Evolutionary conservation across 2,329 filamentous ascomycete genomes (phyloP).

Genomic region (Aspergillus sp.): DNA sequence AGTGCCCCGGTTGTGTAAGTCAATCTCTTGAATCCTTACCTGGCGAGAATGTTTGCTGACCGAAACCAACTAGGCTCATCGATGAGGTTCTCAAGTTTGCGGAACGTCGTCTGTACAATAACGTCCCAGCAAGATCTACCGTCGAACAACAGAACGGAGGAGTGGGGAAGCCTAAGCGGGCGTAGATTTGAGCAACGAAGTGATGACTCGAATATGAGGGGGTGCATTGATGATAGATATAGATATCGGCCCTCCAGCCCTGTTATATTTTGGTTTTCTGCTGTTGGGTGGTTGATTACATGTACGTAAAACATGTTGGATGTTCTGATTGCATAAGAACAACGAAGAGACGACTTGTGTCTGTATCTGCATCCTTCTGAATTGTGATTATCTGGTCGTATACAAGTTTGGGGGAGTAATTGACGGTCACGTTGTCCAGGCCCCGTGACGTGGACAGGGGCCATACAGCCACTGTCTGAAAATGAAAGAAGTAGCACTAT

Average conservation of each 20-base stretch:
- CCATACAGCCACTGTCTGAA: no score
- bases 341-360: conserved; percentile 15
- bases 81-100: conserved; percentile 80
- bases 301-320: conserved; percentile 22
- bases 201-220: conserved; percentile 17
- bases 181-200: conserved; percentile 27
- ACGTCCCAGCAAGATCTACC: conserved; percentile 21
- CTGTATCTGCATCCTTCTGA: background rate
- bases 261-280: conserved; percentile 10
- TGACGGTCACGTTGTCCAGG: background rate
- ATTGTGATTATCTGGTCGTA: background rate
- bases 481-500: no score
- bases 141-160: conserved; percentile 32
- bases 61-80: conserved; percentile 59
- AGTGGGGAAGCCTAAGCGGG: conserved; percentile 39
- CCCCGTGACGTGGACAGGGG: background rate
- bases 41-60: conserved; percentile 17
- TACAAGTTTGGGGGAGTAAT: no score
- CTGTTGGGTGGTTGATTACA: conserved; percentile 18
- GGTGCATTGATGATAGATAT: conserved; percentile 24
- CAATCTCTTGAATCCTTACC: background rate
- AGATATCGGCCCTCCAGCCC: conserved; percentile 18
- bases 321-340: conserved; percentile 16
- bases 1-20: conserved; percentile 91
- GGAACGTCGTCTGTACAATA: conserved; percentile 68